phyloP scores from a whole-genome alignment of 768 basidiomycete species.

The Lenzites betulinus region DNA sequence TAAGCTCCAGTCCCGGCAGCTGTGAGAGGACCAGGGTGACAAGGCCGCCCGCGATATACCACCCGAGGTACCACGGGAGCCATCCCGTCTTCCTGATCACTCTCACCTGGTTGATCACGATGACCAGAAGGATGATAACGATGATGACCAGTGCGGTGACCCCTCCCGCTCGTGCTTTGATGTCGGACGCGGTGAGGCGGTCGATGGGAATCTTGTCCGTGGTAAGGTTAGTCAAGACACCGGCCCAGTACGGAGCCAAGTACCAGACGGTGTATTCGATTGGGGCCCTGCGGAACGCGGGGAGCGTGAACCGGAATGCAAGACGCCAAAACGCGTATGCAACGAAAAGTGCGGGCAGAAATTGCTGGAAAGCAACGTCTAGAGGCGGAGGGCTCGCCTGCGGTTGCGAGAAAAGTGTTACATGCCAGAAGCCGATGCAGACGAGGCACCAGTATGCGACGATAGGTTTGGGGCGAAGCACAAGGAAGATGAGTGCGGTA shows the following conservation, averaged over 20 bases:
- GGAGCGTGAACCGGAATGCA: constrained; percentile 73
- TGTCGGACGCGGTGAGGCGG: constrained; percentile 70
- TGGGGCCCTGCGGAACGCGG: constrained; percentile 65
- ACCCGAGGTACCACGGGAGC: constrained; percentile 72
- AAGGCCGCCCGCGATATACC: constrained; percentile 71
- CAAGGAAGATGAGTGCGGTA: constrained; percentile 65
- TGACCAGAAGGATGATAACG: constrained; percentile 54
- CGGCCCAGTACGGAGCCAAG: constrained; percentile 77
- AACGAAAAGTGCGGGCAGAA: constrained; percentile 78
- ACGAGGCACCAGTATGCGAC: constrained; percentile 76
- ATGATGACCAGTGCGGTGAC: constrained; percentile 70
- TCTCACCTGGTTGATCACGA: constrained; percentile 76
- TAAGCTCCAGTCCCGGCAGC: constrained; percentile 67
- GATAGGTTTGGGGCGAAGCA: constrained; percentile 71
- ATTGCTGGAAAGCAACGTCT: constrained; percentile 71
- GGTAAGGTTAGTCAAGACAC: constrained; percentile 73
- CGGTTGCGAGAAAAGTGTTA: constrained; percentile 78
- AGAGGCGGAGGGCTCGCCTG: constrained; percentile 65
- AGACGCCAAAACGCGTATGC: constrained; percentile 79
- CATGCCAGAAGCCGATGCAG: constrained; percentile 86
- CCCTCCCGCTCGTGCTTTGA: constrained; percentile 65
- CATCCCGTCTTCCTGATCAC: constrained; percentile 85
- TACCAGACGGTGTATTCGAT: constrained; percentile 77
- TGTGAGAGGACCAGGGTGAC: constrained; percentile 65
- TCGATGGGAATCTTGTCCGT: constrained; percentile 74